phyloP scores from a whole-genome alignment of 768 basidiomycete species.

The Austroboletus eburneus region DNA sequence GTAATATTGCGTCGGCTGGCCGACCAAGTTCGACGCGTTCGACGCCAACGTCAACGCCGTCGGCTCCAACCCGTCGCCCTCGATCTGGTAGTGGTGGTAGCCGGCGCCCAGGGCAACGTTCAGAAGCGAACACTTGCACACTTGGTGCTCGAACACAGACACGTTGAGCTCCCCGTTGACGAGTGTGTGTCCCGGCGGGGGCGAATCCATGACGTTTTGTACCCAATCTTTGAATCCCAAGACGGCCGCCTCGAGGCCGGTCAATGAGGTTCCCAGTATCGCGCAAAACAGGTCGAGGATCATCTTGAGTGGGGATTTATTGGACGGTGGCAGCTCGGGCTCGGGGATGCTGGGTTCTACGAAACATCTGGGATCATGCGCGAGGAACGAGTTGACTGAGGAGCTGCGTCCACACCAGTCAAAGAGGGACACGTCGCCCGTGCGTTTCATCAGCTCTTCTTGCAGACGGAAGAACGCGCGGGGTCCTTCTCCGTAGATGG shows the following conservation, averaged over 20 bases:
- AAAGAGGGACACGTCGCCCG: conserved; percentile 20
- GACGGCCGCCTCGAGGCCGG: conserved; percentile 4
- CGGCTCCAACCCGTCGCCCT: conserved; percentile 5
- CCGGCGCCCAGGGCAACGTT: background rate
- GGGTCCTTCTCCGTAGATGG: conserved; percentile 25
- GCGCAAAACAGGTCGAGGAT: conserved; percentile 10
- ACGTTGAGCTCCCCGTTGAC: conserved; percentile 23
- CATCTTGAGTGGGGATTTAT: conserved; percentile 10
- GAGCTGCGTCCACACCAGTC: conserved; percentile 24
- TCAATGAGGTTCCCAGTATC: conserved; percentile 9
- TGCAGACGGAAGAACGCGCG: conserved; percentile 28
- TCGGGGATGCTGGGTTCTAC: conserved; percentile 1
- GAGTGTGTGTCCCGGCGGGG: conserved; percentile 17
- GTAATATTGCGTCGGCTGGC: conserved; percentile 10
- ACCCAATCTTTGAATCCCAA: background rate
- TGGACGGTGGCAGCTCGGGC: too few relatives aligned
- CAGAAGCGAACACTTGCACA: conserved; percentile 8
- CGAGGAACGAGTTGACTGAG: conserved; percentile 21
- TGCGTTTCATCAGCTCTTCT: conserved; percentile 27
- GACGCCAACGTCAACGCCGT: conserved; percentile 9
- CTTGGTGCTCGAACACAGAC: conserved; percentile 19
- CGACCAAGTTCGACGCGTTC: background rate
- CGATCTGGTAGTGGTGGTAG: conserved; percentile 11
- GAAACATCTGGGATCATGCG: conserved; percentile 16
- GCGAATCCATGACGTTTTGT: conserved; percentile 2